Percentiles rank a stretch among this genome's conserved stretches.
Evolutionary conservation across 306 rosid species (phyloP).

Genomic region (Mimosa pudica): DNA sequence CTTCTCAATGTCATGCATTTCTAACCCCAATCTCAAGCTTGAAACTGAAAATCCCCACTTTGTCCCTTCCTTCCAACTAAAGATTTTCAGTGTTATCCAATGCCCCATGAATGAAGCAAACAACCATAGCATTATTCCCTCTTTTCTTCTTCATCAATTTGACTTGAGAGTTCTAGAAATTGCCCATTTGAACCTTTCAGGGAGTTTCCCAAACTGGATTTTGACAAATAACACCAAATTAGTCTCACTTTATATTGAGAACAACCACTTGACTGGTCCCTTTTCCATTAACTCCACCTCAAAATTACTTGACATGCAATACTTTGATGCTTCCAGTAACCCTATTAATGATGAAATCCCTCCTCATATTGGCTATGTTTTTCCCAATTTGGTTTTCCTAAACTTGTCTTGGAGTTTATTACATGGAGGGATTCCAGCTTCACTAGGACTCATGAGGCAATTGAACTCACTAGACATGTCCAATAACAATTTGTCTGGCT

Average conservation of each 20-base stretch:
- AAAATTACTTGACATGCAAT: not conserved
- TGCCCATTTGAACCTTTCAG: not conserved
- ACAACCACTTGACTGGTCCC: not conserved
- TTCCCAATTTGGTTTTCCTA: not conserved
- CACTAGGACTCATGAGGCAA: not conserved
- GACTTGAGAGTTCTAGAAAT: not conserved
- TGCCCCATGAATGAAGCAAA: not conserved
- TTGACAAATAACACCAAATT: not conserved
- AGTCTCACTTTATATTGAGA: not conserved
- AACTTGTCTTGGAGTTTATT: not conserved
- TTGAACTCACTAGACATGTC: not conserved
- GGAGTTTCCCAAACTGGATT: not conserved
- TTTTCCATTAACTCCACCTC: not conserved
- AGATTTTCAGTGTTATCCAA: not conserved
- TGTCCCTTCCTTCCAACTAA: not conserved
- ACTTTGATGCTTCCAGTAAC: not conserved
- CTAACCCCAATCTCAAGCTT: not conserved
- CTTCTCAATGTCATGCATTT: not conserved
- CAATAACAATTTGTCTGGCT: not conserved
- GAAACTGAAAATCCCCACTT: not conserved
- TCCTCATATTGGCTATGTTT: not conserved
- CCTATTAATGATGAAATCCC: not conserved
- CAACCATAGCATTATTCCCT: not conserved
- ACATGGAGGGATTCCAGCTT: not conserved
- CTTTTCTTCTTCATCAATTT: not conserved